Conservation (phyloP, 1,284 basidiomycete genomes). For the Cutaneotrichosporon sp. region DNA sequence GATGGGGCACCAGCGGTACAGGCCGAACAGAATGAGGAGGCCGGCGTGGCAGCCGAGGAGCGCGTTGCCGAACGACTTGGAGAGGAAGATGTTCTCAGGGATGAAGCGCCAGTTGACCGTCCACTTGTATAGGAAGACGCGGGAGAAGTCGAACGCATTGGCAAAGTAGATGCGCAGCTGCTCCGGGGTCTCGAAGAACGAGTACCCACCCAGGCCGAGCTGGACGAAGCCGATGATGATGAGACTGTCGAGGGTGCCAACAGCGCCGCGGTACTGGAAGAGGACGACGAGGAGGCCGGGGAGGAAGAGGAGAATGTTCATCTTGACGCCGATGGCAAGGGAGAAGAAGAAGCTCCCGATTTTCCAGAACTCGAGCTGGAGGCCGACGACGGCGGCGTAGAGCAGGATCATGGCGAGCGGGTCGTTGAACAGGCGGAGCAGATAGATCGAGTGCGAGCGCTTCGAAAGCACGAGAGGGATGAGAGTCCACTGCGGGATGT, state of each 20-base stretch:
- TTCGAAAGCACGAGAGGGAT: constrained; percentile 83
- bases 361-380: constrained; percentile 62
- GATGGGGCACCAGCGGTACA: constrained; percentile 68
- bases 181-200: constrained; percentile 58
- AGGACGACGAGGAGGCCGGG: constrained; percentile 81
- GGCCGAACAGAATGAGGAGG: constrained; percentile 66
- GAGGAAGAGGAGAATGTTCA: constrained; percentile 92
- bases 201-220: constrained; percentile 67
- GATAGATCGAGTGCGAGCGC: constrained; percentile 89
- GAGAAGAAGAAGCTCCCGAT: constrained; percentile 26
- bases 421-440: constrained; percentile 93
- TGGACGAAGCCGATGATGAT: constrained; percentile 59
- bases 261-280: constrained; percentile 70
- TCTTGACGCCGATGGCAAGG: constrained; percentile 87
- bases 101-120: constrained; percentile 97
- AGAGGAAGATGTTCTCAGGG: constrained; percentile 72
- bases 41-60: constrained; percentile 69
- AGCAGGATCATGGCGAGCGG: constrained; percentile 73
- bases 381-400: constrained; percentile 55
- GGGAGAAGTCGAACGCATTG: constrained; percentile 82
- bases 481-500: constrained; percentile 72
- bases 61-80: constrained; percentile 62
- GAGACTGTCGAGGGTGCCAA: constrained; percentile 61
- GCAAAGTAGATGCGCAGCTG: constrained; percentile 63
- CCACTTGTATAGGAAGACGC: constrained; percentile 93